Evolutionary conservation across 208 protist genomes (phyloP).

Genomic region (Trypanosoma theileri): DNA sequence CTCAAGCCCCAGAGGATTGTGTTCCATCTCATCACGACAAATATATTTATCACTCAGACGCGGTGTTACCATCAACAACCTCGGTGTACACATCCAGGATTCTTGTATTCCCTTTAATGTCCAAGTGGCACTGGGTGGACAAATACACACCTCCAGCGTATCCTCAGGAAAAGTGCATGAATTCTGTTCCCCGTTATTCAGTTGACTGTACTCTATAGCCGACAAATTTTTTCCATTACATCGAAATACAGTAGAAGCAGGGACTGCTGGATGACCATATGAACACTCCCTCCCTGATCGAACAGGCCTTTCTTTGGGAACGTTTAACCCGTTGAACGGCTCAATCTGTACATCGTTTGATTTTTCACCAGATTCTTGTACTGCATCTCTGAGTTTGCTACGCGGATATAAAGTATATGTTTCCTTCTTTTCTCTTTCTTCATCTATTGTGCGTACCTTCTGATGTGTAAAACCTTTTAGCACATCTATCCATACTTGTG

Average conservation of each 20-base stretch:
- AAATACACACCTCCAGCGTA: slow-evolving; percentile 29
- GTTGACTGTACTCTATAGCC: neutral
- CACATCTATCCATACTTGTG: neutral
- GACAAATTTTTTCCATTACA: neutral
- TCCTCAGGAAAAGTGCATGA: slow-evolving; percentile 4
- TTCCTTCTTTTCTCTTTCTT: neutral
- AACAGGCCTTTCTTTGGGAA: no score
- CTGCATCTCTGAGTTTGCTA: no score
- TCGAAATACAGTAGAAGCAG: neutral
- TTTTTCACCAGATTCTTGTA: no score
- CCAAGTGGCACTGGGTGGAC: slow-evolving; percentile 29
- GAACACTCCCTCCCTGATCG: neutral
- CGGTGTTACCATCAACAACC: slow-evolving; percentile 30
- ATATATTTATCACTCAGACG: slow-evolving; percentile 27
- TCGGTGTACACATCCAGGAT: neutral
- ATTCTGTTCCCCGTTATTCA: neutral
- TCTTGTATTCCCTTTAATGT: neutral
- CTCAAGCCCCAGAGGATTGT: slow-evolving; percentile 34
- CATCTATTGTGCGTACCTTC: neutral
- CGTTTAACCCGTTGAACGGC: no score
- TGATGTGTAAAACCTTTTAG: neutral
- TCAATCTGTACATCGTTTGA: no score
- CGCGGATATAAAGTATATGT: neutral
- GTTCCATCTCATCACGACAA: slow-evolving; percentile 34
- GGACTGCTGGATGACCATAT: slow-evolving; percentile 3